phyloP scores from a whole-genome alignment of 768 basidiomycete species.

The Termitomyces sp. region DNA sequence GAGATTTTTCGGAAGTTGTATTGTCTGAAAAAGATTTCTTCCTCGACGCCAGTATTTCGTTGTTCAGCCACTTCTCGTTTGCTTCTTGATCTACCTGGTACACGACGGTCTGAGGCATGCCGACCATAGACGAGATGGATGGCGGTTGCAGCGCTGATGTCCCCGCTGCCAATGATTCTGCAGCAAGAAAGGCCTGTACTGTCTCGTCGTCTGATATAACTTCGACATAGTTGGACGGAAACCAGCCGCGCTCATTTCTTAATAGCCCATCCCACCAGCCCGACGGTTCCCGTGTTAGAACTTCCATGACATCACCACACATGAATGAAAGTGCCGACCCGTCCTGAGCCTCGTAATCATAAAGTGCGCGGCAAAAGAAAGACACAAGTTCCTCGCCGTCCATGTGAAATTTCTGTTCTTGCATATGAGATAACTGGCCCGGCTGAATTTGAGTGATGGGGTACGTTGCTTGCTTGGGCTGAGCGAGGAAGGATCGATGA shows the following conservation, averaged over 20 bases:
- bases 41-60: constrained; percentile 30
- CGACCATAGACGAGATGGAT: constrained; percentile 31
- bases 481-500: constrained; percentile 16
- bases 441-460: neutral
- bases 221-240: constrained; percentile 93
- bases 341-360: constrained; percentile 85
- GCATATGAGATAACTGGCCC: constrained; percentile 1
- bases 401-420: constrained; percentile 28
- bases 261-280: constrained; percentile 99
- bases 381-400: constrained; percentile 64
- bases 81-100: constrained; percentile 34
- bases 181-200: constrained; percentile 53
- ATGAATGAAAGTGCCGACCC: constrained; percentile 84
- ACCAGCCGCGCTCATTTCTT: constrained; percentile 89
- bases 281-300: constrained; percentile 82
- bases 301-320: constrained; percentile 88
- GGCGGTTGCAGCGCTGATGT: constrained; percentile 17
- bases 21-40: constrained; percentile 27
- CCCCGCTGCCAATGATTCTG: constrained; percentile 38
- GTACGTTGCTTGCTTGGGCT: constrained; percentile 7
- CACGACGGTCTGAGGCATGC: constrained; percentile 46
- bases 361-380: constrained; percentile 88
- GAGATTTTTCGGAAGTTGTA: constrained; percentile 24
- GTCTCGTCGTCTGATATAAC: constrained; percentile 77
- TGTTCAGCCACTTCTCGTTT: constrained; percentile 51